Evolutionary conservation across 495 filamentous ascomycete genomes (phyloP).

Genomic region (Lepraria neglecta): DNA sequence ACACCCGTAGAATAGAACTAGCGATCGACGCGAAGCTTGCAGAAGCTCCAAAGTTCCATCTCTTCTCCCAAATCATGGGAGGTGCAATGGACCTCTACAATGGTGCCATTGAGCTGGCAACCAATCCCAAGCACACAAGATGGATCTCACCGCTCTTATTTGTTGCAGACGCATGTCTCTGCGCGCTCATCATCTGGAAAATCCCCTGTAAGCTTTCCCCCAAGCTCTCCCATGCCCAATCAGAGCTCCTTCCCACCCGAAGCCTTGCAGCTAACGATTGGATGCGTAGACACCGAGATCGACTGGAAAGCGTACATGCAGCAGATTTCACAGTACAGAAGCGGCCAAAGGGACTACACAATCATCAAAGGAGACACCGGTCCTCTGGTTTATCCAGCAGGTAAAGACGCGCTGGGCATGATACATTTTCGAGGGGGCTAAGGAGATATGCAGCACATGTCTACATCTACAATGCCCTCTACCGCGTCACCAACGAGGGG

Average conservation of each 20-base stretch:
- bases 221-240: background rate
- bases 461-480: conserved; percentile 77
- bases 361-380: conserved; percentile 83
- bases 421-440: conserved; percentile 41
- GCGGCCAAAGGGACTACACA: conserved; percentile 83
- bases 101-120: conserved; percentile 34
- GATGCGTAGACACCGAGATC: conserved; percentile 83
- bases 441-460: conserved; percentile 72
- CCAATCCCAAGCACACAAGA: conserved; percentile 50
- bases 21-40: background rate
- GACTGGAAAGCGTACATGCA: conserved; percentile 98
- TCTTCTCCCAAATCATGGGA: background rate
- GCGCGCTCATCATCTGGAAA: conserved; percentile 69
- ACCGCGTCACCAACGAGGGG: conserved; percentile 70
- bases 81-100: conserved; percentile 29
- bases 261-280: conserved; percentile 11
- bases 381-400: conserved; percentile 55
- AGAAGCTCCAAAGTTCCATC: background rate
- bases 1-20: no score
- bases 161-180: conserved; percentile 66
- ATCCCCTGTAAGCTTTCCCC: conserved; percentile 64
- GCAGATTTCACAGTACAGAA: conserved; percentile 69
- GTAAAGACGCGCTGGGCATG: background rate
- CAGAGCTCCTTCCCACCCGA: conserved; percentile 2
- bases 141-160: conserved; percentile 65